A percentile compares a stretch with the other conserved stretches of the same genome.
Evolutionary conservation across 2,329 filamentous ascomycete species (phyloP).

Genomic region (Fusarium newnesense): DNA sequence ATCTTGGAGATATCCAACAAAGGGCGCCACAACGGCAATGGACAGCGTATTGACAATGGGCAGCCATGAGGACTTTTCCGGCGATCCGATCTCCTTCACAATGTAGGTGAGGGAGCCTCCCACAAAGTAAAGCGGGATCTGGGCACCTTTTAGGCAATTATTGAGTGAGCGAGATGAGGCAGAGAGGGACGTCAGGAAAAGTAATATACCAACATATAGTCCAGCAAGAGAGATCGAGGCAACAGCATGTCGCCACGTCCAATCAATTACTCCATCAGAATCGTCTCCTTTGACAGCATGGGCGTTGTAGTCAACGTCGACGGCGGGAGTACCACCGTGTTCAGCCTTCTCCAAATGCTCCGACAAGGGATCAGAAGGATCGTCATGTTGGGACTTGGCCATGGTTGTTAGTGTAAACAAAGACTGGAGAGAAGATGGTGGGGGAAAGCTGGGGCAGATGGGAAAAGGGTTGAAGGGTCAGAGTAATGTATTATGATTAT

Average conservation of each 20-base stretch:
- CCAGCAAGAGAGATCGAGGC: background rate
- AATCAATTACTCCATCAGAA: background rate
- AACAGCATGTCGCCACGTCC: background rate
- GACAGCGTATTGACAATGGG: background rate
- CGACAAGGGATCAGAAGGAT: background rate
- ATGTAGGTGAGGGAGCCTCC: background rate
- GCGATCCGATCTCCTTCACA: background rate
- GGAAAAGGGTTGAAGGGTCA: accelerated
- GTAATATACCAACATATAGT: background rate
- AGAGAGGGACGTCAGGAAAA: accelerated
- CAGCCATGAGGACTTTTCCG: background rate
- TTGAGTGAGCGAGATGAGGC: too few species aligned
- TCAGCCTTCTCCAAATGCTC: background rate
- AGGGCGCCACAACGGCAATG: background rate
- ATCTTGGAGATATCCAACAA: background rate
- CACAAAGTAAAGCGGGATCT: background rate
- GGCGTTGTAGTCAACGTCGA: background rate
- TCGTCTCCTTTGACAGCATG: background rate
- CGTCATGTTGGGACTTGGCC: background rate
- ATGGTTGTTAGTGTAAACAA: background rate
- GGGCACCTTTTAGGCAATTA: too few species aligned
- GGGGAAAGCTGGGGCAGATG: accelerated
- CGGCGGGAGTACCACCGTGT: background rate
- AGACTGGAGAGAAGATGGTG: accelerated
- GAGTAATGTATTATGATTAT: background rate